phyloP scores from a whole-genome alignment of 2,329 filamentous ascomycete species.

The Xylaria sp. region DNA sequence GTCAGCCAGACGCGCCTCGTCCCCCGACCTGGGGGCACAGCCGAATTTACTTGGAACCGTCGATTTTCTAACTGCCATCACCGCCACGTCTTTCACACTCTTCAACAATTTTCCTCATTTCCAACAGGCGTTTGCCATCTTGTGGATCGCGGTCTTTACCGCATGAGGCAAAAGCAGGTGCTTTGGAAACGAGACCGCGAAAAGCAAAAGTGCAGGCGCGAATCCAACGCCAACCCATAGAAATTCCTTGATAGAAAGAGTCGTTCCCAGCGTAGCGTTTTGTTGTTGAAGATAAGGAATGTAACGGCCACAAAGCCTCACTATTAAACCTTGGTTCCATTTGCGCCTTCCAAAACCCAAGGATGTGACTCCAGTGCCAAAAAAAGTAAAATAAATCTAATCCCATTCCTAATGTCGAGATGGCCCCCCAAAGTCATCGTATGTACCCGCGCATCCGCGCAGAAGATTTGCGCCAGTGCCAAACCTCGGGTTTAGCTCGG shows the following conservation, averaged over 20 bases:
- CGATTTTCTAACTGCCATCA: conserved; percentile 29
- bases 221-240: conserved; percentile 47
- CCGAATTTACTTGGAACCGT: conserved; percentile 34
- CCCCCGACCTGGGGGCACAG: conserved; percentile 32
- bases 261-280: conserved; percentile 39
- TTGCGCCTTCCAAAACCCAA: conserved; percentile 41
- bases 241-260: conserved; percentile 38
- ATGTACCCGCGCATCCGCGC: conserved; percentile 23
- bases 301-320: conserved; percentile 43
- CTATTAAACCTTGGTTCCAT: conserved; percentile 44
- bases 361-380: conserved; percentile 39
- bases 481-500: not conserved
- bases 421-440: conserved; percentile 29
- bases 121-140: conserved; percentile 37
- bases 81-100: conserved; percentile 5
- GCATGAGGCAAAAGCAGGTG: conserved; percentile 36
- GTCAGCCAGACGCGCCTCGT: conserved; percentile 9
- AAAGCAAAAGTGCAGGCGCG: conserved; percentile 42
- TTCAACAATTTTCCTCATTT: conserved; percentile 30
- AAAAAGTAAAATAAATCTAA: conserved; percentile 39
- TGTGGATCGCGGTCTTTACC: conserved; percentile 32
- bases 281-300: conserved; percentile 44
- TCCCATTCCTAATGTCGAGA: conserved; percentile 26
- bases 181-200: conserved; percentile 36
- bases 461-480: conserved; percentile 5